Evolutionary conservation across 2,329 filamentous ascomycete genomes (phyloP), one percentile per base, ranked within the genome.

Genomic region (Hypoxylon rubiginosum): DNA sequence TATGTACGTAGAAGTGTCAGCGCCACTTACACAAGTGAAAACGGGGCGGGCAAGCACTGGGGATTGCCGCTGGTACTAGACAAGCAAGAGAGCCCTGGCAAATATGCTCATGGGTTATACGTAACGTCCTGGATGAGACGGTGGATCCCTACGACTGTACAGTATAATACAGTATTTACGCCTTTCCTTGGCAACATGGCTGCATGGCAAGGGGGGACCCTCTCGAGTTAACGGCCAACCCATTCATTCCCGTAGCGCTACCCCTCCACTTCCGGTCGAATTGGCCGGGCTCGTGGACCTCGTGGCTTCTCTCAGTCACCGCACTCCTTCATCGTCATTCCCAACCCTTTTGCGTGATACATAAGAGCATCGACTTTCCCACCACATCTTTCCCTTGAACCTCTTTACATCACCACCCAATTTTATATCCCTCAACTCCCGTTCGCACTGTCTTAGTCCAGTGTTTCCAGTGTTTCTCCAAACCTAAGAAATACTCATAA

Each of bases 231-330:
- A 24, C 21, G 21, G 21, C 4, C 21, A 19, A 8, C n/a, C 39
- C 59, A 67, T 64, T 58, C 60, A 57, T 67, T 61, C 65, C 39
- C 61, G 57, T 52, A 49, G 54, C 55, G 32, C 64, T 45, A 59
- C 60, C 64, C 66, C 66, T 69, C 66, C 53, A 69, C 55, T 45
- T 69, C 66, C 66, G 66, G 66, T 64, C 66, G 59, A 68, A 63
- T 66, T 59, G 59, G 55, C 62, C 55, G 62, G 57, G 62, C 34
- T 66, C 62, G 54, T 68, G 62, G 58, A 32, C 52, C 66, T 66
- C 56, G 63, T 64, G 63, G 62, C n/a, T 67, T 61, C 49, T 36
- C 54, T 43, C 54, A 39, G 43, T 58, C n/a, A 39, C 43, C 24
- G 45, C 32, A 50, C 45, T 49, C 34, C 41, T 53, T 46, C 57